Evolutionary conservation across 371 early-diverging fungal genomes (phyloP).

Genomic region (Haplosporangium sp.): DNA sequence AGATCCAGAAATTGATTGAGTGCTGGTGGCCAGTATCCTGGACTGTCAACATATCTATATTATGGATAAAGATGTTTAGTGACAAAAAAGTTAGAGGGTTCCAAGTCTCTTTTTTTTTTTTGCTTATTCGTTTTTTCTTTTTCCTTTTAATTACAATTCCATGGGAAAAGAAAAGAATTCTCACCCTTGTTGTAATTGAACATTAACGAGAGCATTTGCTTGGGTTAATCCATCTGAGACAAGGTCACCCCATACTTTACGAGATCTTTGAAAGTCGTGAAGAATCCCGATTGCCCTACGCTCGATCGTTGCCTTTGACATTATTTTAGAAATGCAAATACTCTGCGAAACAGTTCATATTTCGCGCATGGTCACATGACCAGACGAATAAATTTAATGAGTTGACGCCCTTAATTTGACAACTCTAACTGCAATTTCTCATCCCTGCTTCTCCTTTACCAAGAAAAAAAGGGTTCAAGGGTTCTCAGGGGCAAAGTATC

Average conservation of each 20-base stretch:
- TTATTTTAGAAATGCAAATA: not conserved
- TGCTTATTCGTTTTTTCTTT: not conserved
- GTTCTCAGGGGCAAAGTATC: too few relatives aligned
- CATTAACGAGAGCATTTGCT: conserved; percentile 52
- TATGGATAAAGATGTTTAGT: not conserved
- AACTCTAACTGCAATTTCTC: too few relatives aligned
- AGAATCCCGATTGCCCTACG: conserved; percentile 40
- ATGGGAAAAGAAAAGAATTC: not conserved
- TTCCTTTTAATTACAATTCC: too few relatives aligned
- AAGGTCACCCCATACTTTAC: conserved; percentile 54
- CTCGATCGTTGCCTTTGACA: conserved; percentile 50
- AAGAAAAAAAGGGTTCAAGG: too few relatives aligned
- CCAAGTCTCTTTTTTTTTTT: not conserved
- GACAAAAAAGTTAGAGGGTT: not conserved
- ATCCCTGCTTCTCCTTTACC: too few relatives aligned
- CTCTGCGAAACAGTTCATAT: too few relatives aligned
- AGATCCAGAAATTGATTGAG: conserved; percentile 43
- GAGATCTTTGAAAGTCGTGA: conserved; percentile 40
- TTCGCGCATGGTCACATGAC: too few relatives aligned
- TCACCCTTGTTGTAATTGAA: conserved; percentile 55
- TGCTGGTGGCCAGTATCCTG: conserved; percentile 53
- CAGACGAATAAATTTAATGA: too few relatives aligned
- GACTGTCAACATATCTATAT: conserved; percentile 38
- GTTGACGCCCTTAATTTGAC: too few relatives aligned
- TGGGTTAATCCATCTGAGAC: conserved; percentile 54